Conservation (phyloP, 2,329 filamentous ascomycete species). For the Xylaria arbuscula region DNA sequence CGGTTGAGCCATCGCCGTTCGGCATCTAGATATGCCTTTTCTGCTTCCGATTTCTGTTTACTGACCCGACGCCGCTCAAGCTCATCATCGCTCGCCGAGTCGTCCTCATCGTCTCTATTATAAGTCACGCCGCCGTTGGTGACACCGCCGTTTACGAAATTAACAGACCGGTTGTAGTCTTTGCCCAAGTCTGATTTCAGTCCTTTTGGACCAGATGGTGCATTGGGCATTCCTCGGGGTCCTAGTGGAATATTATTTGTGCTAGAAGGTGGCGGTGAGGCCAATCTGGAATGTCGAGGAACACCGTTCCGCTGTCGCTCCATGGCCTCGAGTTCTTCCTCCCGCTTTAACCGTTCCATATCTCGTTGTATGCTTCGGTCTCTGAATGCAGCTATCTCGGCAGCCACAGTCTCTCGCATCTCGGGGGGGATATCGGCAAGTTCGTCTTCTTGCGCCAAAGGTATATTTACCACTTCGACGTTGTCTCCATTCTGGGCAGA, state of each 20-base stretch:
- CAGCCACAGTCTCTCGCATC: slow-evolving; percentile 93
- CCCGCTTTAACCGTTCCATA: slow-evolving; percentile 83
- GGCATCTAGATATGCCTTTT: slow-evolving; percentile 84
- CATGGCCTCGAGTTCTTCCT: slow-evolving; percentile 91
- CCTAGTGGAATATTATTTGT: slow-evolving; percentile 82
- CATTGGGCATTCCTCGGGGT: slow-evolving; percentile 76
- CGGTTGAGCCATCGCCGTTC: slow-evolving; percentile 92
- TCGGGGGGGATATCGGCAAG: slow-evolving; percentile 94
- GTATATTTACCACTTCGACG: slow-evolving; percentile 90
- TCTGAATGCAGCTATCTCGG: slow-evolving; percentile 93
- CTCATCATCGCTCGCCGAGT: slow-evolving; percentile 87
- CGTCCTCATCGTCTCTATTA: slow-evolving; percentile 83
- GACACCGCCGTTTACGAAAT: slow-evolving; percentile 83
- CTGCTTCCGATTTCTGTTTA: slow-evolving; percentile 78
- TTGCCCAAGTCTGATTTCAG: slow-evolving; percentile 62
- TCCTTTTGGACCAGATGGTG: slow-evolving; percentile 72
- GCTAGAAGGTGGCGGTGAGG: slow-evolving; percentile 73
- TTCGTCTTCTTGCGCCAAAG: slow-evolving; percentile 89
- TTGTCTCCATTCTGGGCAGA: slow-evolving; percentile 67
- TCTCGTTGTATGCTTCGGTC: slow-evolving; percentile 91
- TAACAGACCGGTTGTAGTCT: slow-evolving; percentile 69
- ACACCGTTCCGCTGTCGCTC: slow-evolving; percentile 80
- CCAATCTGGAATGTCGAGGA: slow-evolving; percentile 72
- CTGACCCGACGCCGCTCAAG: slow-evolving; percentile 77
- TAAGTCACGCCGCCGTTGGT: slow-evolving; percentile 68